A percentile compares a stretch with the other conserved stretches of the same genome.
Conservation (phyloP, 2,329 filamentous ascomycete genomes). For the Hypocreales sp. region DNA sequence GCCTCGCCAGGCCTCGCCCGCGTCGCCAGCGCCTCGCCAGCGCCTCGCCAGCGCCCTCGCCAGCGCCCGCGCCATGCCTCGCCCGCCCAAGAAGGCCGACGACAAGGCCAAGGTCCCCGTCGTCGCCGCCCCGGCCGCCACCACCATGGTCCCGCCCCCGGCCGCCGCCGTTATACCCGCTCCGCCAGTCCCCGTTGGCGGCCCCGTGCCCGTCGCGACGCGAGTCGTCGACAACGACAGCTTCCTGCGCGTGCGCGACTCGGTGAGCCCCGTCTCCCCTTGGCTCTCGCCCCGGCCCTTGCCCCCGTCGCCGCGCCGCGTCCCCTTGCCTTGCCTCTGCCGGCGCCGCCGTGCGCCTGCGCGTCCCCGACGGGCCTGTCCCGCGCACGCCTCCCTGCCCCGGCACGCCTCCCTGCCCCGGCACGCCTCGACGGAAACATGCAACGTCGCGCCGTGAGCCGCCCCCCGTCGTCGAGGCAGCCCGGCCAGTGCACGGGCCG, state of each 20-base stretch:
- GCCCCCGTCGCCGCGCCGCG: background rate
- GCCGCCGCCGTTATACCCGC: constrained; percentile 6
- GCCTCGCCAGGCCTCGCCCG: too few species aligned
- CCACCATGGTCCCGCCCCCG: constrained; percentile 21
- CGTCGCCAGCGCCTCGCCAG: too few species aligned
- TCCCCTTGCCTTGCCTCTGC: background rate
- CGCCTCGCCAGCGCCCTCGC: too few species aligned
- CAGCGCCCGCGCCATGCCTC: constrained; percentile 32
- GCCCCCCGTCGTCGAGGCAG: too few species aligned
- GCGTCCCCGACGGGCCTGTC: too few species aligned
- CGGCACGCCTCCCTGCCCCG: too few species aligned
- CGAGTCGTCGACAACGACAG: constrained; percentile 52
- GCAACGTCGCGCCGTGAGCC: too few species aligned
- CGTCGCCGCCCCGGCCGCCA: constrained; percentile 13
- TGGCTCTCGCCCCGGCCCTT: constrained; percentile 2
- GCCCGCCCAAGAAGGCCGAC: constrained; percentile 27
- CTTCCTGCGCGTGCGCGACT: constrained; percentile 67
- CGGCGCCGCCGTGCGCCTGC: too few species aligned
- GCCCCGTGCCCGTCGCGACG: constrained; percentile 8
- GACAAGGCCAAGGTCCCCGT: constrained; percentile 20
- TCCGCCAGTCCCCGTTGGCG: constrained; percentile 3
- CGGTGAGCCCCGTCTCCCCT: constrained; percentile 49
- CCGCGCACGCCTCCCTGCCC: too few species aligned
- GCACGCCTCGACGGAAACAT: too few species aligned
- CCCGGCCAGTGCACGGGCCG: too few species aligned